These are phyloP conservation scores for Jamesozyma spencerorum DNA, from an alignment of 805 yeast genomes.

Conservation along the genomic window DNA sequence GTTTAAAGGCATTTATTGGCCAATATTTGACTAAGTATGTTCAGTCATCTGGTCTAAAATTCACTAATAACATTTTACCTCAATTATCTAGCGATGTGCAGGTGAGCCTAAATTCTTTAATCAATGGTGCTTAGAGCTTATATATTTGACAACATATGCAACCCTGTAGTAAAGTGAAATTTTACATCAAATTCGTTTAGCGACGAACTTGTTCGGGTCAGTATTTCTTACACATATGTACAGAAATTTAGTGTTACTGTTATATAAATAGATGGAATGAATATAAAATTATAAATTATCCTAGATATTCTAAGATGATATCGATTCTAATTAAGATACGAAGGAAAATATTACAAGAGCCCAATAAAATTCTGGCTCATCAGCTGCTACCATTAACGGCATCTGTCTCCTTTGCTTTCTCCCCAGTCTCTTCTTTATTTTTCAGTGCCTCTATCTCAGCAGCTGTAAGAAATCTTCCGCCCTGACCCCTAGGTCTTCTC, in stretches of 20 bases:
- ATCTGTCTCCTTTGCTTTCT: background rate
- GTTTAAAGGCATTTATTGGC: conserved; percentile 18
- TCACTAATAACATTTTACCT: conserved; percentile 16
- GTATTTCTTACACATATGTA: too few species aligned
- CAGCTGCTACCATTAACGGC: too few species aligned
- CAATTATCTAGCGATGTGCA: conserved; percentile 24
- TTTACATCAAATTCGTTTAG: too few species aligned
- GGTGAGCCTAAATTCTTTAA: conserved; percentile 19
- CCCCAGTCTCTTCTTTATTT: conserved; percentile 13
- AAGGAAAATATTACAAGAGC: too few species aligned
- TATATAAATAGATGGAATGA: too few species aligned
- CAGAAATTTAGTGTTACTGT: too few species aligned
- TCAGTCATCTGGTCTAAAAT: conserved; percentile 12
- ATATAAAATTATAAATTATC: too few species aligned
- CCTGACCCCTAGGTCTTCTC: conserved; percentile 98
- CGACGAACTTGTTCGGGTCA: too few species aligned
- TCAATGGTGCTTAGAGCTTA: conserved; percentile 5
- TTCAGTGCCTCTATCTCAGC: conserved; percentile 65
- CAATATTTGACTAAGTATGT: conserved; percentile 18
- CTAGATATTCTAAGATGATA: too few species aligned
- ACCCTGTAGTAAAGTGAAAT: too few species aligned
- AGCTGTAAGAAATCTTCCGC: conserved; percentile 93
- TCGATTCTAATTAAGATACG: background rate
- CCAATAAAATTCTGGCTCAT: background rate
- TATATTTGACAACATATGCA: too few species aligned